Evolutionary conservation across 2,329 filamentous ascomycete species (phyloP), one percentile per base, ranked within the genome.

Genomic region (Huntiella savannae): DNA sequence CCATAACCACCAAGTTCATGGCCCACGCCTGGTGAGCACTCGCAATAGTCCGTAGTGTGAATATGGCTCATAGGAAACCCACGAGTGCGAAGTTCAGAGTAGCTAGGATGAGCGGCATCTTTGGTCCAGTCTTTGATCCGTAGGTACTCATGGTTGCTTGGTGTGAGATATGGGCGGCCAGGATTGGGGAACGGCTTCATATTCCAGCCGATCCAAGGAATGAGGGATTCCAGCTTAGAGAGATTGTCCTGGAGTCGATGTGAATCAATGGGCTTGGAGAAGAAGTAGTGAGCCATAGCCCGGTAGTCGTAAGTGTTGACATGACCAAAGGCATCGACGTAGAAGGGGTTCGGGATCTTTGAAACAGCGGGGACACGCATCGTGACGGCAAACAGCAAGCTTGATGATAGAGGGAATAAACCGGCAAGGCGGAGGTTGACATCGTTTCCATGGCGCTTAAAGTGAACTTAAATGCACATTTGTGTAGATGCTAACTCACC

Each of bases 281-380:
- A 45, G 35, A 45, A 45, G 36, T 39, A 33, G 35, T 33, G 28
- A 19, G 39, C 34, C 7, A 28, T 17, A 7, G 16, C n/a, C 19
- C 28, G 28, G 12, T 19, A 45, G 11, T 40, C 19, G n/a, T 39
- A 15, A 8, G 16, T 28, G 17, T 10, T 17, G n/a, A 16, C 13
- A 17, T 45, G 43, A 34, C 43, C 43, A 2, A 45, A 36, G 33
- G 43, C 19, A 28, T 40, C 43, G 8, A 45, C 17, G 35, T 45
- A 17, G 19, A 45, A 45, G 28, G 22, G 22, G 7, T 28, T 28
- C 22, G 22, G 22, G 22, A 28, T 28, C 22, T 28, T 28, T 28
- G 22, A 28, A 8, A 28, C 3, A 5, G 22, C 22, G 22, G 22
- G 22, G 22, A 28, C 22, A 28, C 22, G 4, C 22, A 28, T 28